Percentiles rank a stretch among this genome's conserved stretches.
These are phyloP conservation scores for Sporothrix sp. DNA, from an alignment of 2,329 filamentous ascomycete species.

Conservation along the genomic window DNA sequence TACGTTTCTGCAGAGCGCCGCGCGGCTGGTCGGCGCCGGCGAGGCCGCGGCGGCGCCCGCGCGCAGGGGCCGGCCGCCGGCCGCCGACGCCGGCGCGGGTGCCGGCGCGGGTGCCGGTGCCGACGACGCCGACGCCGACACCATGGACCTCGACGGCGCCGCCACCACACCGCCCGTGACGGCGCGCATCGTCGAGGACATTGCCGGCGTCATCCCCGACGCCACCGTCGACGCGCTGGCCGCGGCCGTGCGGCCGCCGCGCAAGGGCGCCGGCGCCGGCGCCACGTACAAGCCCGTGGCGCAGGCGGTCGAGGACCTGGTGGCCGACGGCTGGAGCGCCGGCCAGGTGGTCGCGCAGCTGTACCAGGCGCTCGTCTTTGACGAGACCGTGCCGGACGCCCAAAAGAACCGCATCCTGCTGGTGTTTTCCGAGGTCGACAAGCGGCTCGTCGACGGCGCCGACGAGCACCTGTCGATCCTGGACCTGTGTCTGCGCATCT, in stretches of 20 bases:
- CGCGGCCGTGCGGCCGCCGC: slow-evolving; percentile 61
- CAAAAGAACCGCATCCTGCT: slow-evolving; percentile 87
- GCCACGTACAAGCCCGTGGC: slow-evolving; percentile 65
- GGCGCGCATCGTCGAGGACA: slow-evolving; percentile 77
- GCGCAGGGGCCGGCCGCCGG: no score
- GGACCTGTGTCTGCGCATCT: slow-evolving; percentile 74
- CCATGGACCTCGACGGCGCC: slow-evolving; percentile 34
- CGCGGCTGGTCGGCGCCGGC: slow-evolving; percentile 67
- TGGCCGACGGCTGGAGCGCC: slow-evolving; percentile 95
- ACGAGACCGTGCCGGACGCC: slow-evolving; percentile 71
- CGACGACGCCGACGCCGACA: neutral
- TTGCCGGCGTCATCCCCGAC: slow-evolving; percentile 85
- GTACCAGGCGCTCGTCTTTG: slow-evolving; percentile 72
- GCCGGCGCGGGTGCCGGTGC: no score
- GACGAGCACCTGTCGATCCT: slow-evolving; percentile 91
- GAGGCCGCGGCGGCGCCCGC: slow-evolving; percentile 27
- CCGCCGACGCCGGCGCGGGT: no score
- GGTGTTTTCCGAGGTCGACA: slow-evolving; percentile 89
- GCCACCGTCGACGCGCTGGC: slow-evolving; percentile 60
- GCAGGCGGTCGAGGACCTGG: slow-evolving; percentile 75
- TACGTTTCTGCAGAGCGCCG: slow-evolving; percentile 92
- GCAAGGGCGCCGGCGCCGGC: slow-evolving; percentile 30
- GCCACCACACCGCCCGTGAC: slow-evolving; percentile 56
- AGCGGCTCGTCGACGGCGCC: slow-evolving; percentile 84
- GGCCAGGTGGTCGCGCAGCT: slow-evolving; percentile 72